Percentiles rank a stretch among this genome's conserved stretches.
These are phyloP conservation scores for Boletus tylopilopsis DNA, from an alignment of 768 basidiomycete genomes.

Conservation along the genomic window DNA sequence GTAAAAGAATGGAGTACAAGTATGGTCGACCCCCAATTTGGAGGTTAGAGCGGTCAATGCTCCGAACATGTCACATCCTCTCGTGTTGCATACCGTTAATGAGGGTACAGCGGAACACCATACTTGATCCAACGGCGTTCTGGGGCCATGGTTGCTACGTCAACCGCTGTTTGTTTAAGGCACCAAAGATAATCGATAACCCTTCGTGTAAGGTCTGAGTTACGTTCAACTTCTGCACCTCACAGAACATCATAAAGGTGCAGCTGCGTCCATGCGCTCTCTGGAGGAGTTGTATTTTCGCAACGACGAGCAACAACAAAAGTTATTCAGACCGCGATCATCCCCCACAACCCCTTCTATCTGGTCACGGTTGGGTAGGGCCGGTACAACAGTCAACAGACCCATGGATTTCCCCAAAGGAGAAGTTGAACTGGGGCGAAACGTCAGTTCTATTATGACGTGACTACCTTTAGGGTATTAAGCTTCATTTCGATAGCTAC, in stretches of 20 bases:
- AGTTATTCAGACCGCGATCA: slow-evolving; percentile 35
- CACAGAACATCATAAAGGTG: slow-evolving; percentile 65
- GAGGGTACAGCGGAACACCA: no score
- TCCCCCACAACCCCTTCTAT: slow-evolving; percentile 47
- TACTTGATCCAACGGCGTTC: slow-evolving; percentile 5
- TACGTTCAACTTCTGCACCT: background rate
- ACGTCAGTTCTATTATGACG: slow-evolving; percentile 39
- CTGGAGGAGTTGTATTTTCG: slow-evolving; percentile 70
- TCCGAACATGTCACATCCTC: slow-evolving; percentile 7
- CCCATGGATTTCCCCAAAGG: slow-evolving; percentile 54
- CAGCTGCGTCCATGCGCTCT: slow-evolving; percentile 73
- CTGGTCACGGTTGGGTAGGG: slow-evolving; percentile 58
- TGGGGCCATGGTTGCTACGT: slow-evolving; percentile 16
- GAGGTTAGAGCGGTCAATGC: slow-evolving; percentile 6
- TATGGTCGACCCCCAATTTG: background rate
- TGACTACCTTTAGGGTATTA: background rate
- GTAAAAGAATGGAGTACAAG: no score
- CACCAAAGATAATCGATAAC: slow-evolving; percentile 54
- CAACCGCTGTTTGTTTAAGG: slow-evolving; percentile 30
- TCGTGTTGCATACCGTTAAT: no score
- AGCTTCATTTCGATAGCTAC: slow-evolving; percentile 75
- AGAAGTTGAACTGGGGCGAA: slow-evolving; percentile 60
- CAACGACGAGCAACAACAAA: slow-evolving; percentile 50
- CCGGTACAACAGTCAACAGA: slow-evolving; percentile 43
- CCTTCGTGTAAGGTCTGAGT: slow-evolving; percentile 56